Conservation (phyloP, 2,329 filamentous ascomycete genomes). For the Talaromyces piceae region DNA sequence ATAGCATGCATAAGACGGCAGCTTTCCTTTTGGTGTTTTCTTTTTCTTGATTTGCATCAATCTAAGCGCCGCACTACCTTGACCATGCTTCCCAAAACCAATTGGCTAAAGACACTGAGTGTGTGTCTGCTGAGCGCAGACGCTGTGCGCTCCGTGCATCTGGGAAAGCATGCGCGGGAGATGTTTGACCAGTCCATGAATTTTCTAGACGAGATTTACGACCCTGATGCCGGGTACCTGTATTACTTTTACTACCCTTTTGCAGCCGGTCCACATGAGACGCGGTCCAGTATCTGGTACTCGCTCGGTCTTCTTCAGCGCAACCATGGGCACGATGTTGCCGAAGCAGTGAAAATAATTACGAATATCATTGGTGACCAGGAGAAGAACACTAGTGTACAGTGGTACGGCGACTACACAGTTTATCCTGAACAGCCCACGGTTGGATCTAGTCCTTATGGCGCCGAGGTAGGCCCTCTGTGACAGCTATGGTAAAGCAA, state of each 20-base stretch:
- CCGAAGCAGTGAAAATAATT: slow-evolving; percentile 48
- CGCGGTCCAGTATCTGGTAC: slow-evolving; percentile 53
- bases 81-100: slow-evolving; percentile 6
- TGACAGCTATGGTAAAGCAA: neutral
- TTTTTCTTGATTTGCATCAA: neutral
- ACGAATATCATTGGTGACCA: slow-evolving; percentile 48
- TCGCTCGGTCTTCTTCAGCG: slow-evolving; percentile 51
- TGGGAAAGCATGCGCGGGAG: slow-evolving; percentile 24
- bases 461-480: slow-evolving; percentile 18
- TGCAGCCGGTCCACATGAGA: slow-evolving; percentile 46
- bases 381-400: slow-evolving; percentile 44
- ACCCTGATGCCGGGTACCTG: slow-evolving; percentile 45
- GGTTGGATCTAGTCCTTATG: slow-evolving; percentile 46
- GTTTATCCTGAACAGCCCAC: slow-evolving; percentile 45
- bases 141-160: slow-evolving; percentile 1
- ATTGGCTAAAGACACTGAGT: slow-evolving; percentile 1
- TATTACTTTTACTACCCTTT: slow-evolving; percentile 36
- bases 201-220: slow-evolving; percentile 51
- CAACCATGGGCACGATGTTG: slow-evolving; percentile 44
- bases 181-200: slow-evolving; percentile 47
- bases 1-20: neutral
- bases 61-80: neutral
- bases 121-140: slow-evolving; percentile 6
- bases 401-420: slow-evolving; percentile 44
- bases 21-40: neutral